A percentile compares a stretch with the other conserved stretches of the same genome.
phyloP scores from a whole-genome alignment of 2,329 filamentous ascomycete species.

The Malbranchea zuffiana region DNA sequence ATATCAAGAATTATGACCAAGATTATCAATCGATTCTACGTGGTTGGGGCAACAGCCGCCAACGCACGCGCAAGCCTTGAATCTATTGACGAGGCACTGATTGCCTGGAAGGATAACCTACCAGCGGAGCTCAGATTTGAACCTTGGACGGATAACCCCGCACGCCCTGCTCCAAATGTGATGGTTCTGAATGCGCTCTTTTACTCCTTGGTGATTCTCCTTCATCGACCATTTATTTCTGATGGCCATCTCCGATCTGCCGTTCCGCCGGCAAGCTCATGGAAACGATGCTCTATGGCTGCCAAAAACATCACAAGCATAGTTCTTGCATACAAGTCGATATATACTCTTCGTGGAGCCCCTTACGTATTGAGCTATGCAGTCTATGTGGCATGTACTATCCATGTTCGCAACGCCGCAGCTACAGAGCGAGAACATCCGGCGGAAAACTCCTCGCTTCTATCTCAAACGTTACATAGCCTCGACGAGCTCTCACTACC shows the following conservation, averaged over 20 bases:
- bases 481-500: slow-evolving; percentile 24
- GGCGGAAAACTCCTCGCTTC: slow-evolving; percentile 18
- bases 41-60: slow-evolving; percentile 20
- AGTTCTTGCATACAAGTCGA: slow-evolving; percentile 26
- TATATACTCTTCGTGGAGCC: slow-evolving; percentile 32
- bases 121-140: slow-evolving; percentile 21
- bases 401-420: slow-evolving; percentile 32
- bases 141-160: slow-evolving; percentile 18
- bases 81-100: slow-evolving; percentile 20
- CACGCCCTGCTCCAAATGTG: slow-evolving; percentile 21
- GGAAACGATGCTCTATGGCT: slow-evolving; percentile 27
- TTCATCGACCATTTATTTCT: slow-evolving; percentile 37
- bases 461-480: slow-evolving; percentile 22
- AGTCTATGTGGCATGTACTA: slow-evolving; percentile 34
- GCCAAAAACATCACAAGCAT: slow-evolving; percentile 30
- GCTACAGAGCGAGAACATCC: slow-evolving; percentile 16
- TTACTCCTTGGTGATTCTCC: slow-evolving; percentile 35
- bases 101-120: slow-evolving; percentile 21
- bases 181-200: slow-evolving; percentile 29
- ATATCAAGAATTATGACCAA: slow-evolving; percentile 30
- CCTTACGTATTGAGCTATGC: slow-evolving; percentile 36
- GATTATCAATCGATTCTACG: slow-evolving; percentile 29
- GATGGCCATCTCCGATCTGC: slow-evolving; percentile 22
- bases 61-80: slow-evolving; percentile 21
- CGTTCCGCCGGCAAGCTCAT: slow-evolving; percentile 19